Percentiles rank a stretch among this genome's conserved stretches.
Evolutionary conservation across 345 rosid genomes (phyloP).

Genomic region (Corchorus olitorius): DNA sequence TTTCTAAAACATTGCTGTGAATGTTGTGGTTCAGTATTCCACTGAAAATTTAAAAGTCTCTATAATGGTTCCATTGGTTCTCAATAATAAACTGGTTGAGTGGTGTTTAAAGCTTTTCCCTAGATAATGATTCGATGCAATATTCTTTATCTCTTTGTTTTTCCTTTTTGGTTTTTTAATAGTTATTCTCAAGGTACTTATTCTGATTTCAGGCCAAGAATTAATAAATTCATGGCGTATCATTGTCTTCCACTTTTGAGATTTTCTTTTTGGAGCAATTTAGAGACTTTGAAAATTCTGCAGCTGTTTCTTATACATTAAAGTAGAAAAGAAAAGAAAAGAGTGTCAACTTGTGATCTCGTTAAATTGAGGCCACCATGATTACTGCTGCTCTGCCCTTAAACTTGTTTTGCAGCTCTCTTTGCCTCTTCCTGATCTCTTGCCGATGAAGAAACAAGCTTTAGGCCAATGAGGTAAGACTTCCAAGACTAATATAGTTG

Average conservation of each 20-base stretch:
- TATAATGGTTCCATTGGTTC: too few relatives aligned
- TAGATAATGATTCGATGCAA: neutral
- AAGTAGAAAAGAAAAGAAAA: neutral
- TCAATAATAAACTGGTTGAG: too few relatives aligned
- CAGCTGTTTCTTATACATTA: neutral
- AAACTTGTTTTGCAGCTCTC: neutral
- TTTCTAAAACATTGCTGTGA: neutral
- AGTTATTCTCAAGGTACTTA: neutral
- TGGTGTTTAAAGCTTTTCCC: neutral
- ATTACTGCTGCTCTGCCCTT: neutral
- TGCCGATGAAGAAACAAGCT: neutral
- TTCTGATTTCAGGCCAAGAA: neutral
- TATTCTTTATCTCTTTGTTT: neutral
- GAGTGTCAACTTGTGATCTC: neutral
- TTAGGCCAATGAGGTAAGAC: neutral
- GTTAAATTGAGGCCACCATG: slow-evolving; percentile 6
- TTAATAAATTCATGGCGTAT: neutral
- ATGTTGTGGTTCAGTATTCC: neutral
- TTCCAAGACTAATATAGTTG: neutral
- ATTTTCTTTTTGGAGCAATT: too few relatives aligned
- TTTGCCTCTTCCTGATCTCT: neutral
- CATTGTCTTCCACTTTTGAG: neutral
- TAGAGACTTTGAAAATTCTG: neutral
- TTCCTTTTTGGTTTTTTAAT: neutral
- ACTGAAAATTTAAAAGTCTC: too few relatives aligned